Base-by-base conservation (phyloP, 768 basidiomycete species). In the Austroboletus eburneus region DNA sequence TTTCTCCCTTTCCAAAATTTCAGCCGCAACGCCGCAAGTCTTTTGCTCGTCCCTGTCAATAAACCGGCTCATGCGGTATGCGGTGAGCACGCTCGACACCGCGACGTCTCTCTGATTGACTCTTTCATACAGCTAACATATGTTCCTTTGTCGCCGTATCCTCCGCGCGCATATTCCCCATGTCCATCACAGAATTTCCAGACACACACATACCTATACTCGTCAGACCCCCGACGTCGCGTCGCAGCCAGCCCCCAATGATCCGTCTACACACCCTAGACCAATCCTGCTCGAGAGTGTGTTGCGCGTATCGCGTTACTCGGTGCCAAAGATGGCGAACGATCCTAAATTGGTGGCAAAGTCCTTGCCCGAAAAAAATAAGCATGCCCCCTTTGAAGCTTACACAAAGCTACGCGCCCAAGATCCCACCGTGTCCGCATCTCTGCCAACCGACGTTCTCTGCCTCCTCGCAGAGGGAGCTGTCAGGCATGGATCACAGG, bases 61-160 rank as follows among this genome's bases (percentile, higher is more conserved):
- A 54, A n/a, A 51, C 56, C 27, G 53, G 42, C 44, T 56, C 55
- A 68, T 68, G 72, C 76, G 81, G 75, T 61, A 83, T 83, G 81
- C 69, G 76, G 82, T 79, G 57, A 52, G 77, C 27, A 36, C n/a
- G 22, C 17, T 4, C 20, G 22, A 24, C 10, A n/a, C 14, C 39
- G 9, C 45, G 39, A 12, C 13, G 23, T 18, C 27, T 9, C 9
- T 2, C 0, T 12, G 35, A 13, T 14, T 48, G 32, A 59, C 37
- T 24, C 21, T 25, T 49, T 37, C 24, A 39, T 55, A n/a, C 52
- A 79, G 83, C 70, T 85, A 74, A 85, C 81, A 78, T 81, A 85
- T 85, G 83, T 83, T 75, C 70, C 73, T 80, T 79, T 81, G 83
- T 75, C 82, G 80, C 69, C 75, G 69, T 69, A 67, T 74, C 59